Percentiles rank a stretch among this genome's conserved stretches.
Evolutionary conservation across 352 stramenopile species (phyloP).

Genomic region (Phytopythium chamaehyphon): DNA sequence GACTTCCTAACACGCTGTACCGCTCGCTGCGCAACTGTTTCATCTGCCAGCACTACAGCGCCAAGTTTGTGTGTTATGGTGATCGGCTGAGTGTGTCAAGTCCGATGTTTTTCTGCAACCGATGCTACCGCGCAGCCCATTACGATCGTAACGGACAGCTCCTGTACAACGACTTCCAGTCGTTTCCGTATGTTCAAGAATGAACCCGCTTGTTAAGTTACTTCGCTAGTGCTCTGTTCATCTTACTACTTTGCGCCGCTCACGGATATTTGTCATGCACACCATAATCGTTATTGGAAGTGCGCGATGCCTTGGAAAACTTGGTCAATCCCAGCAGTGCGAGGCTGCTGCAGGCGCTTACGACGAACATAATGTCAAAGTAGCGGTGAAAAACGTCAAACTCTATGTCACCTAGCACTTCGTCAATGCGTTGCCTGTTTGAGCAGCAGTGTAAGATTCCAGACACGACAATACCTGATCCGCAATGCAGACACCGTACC

Average conservation of each 20-base stretch:
- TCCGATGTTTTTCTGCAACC: conserved; percentile 78
- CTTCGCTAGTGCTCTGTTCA: not conserved
- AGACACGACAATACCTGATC: conserved; percentile 3
- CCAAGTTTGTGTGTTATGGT: conserved; percentile 77
- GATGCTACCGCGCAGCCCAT: conserved; percentile 65
- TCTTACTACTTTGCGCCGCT: conserved; percentile 6
- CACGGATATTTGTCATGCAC: conserved; percentile 78
- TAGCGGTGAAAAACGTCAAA: conserved; percentile 84
- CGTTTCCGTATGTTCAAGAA: conserved; percentile 71
- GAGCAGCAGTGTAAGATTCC: not conserved
- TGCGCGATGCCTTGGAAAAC: conserved; percentile 77
- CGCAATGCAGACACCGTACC: conserved; percentile 24
- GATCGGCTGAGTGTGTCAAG: conserved; percentile 58
- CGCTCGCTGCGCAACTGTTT: conserved; percentile 62
- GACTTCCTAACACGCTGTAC: conserved; percentile 45
- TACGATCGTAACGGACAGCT: conserved; percentile 49
- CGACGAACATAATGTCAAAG: conserved; percentile 84
- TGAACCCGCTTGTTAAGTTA: conserved; percentile 13
- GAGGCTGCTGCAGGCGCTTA: conserved; percentile 66
- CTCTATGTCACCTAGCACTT: conserved; percentile 79
- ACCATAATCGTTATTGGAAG: conserved; percentile 65
- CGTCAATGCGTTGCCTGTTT: conserved; percentile 66
- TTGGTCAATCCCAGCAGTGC: conserved; percentile 57
- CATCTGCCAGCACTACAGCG: conserved; percentile 69
- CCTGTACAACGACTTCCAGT: conserved; percentile 67